Conservation (phyloP, 139 green algal genomes). For the Medakamo hakoo region DNA sequence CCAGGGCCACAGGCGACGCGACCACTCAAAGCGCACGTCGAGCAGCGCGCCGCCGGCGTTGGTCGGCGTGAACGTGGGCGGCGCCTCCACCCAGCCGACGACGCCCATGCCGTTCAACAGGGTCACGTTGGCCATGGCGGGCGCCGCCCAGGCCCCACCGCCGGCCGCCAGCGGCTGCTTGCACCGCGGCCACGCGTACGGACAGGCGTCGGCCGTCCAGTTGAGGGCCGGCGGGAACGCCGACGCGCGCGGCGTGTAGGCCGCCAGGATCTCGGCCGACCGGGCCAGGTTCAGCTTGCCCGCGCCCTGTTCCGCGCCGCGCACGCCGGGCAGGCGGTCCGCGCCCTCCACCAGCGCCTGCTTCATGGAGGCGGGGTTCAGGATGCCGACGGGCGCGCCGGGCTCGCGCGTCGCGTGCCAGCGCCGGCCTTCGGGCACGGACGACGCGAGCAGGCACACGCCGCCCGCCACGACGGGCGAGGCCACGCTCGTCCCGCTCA, state of each 20-base stretch:
- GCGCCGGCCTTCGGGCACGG: conserved; percentile 50
- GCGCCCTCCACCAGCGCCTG: conserved; percentile 93
- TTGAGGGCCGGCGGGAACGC: conserved; percentile 63
- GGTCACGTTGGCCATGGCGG: conserved; percentile 88
- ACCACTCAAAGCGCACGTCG: conserved; percentile 64
- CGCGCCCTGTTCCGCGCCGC: conserved; percentile 68
- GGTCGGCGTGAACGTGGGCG: conserved; percentile 33
- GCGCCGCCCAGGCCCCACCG: no score
- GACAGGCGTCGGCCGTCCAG: conserved; percentile 61
- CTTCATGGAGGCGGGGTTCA: conserved; percentile 99
- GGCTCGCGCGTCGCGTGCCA: conserved; percentile 12
- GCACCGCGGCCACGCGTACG: conserved; percentile 95
- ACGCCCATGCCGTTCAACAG: conserved; percentile 91
- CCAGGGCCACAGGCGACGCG: conserved; percentile 84
- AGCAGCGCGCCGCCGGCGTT: conserved; percentile 53
- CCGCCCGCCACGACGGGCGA: conserved; percentile 91
- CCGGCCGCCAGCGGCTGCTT: conserved; percentile 56
- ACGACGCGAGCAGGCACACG: conserved; percentile 75
- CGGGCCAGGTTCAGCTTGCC: conserved; percentile 50
- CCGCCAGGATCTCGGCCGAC: conserved; percentile 37
- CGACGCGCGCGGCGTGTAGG: conserved; percentile 72
- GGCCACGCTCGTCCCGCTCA: conserved; percentile 83
- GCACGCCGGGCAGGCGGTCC: conserved; percentile 34
- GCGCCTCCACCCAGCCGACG: conserved; percentile 30
- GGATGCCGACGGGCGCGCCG: conserved; percentile 14